Conservation (phyloP, 2,329 filamentous ascomycete species). For the Ophiostoma tasmaniense region DNA sequence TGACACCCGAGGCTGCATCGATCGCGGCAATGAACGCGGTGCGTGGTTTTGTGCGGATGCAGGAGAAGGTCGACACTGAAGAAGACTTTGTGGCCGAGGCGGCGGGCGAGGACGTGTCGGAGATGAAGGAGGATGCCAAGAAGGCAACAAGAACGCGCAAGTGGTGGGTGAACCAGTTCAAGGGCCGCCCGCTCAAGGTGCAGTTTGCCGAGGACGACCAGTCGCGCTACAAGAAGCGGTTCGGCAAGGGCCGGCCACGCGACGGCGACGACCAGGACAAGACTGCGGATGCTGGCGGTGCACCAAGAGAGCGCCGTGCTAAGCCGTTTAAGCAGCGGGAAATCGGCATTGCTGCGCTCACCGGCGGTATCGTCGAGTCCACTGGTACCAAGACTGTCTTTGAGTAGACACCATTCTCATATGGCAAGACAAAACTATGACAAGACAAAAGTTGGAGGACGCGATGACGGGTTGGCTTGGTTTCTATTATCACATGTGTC, state of each 20-base stretch:
- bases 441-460: not conserved
- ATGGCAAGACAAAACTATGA: not conserved
- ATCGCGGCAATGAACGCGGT: slow-evolving; percentile 69
- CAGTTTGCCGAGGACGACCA: slow-evolving; percentile 92
- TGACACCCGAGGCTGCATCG: slow-evolving; percentile 39
- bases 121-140: slow-evolving; percentile 21
- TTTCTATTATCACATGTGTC: not conserved
- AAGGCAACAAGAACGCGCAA: slow-evolving; percentile 47
- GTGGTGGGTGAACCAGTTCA: slow-evolving; percentile 79
- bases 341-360: slow-evolving; percentile 53
- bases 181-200: slow-evolving; percentile 72
- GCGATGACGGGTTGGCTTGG: not conserved
- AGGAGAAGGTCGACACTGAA: slow-evolving; percentile 54
- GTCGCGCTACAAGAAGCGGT: slow-evolving; percentile 87
- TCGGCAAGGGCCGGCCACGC: slow-evolving; percentile 61
- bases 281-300: slow-evolving; percentile 17
- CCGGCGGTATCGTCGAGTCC: slow-evolving; percentile 68
- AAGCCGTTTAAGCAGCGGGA: slow-evolving; percentile 36
- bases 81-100: slow-evolving; percentile 49
- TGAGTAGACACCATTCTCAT: no score
- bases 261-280: slow-evolving; percentile 17
- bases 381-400: slow-evolving; percentile 78
- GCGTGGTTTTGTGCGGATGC: slow-evolving; percentile 68
- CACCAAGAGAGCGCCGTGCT: slow-evolving; percentile 14
- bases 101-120: slow-evolving; percentile 33